A percentile compares a stretch with the other conserved stretches of the same genome.
Evolutionary conservation across 441 rosid genomes (phyloP).

Genomic region (Adansonia rubrostipa): DNA sequence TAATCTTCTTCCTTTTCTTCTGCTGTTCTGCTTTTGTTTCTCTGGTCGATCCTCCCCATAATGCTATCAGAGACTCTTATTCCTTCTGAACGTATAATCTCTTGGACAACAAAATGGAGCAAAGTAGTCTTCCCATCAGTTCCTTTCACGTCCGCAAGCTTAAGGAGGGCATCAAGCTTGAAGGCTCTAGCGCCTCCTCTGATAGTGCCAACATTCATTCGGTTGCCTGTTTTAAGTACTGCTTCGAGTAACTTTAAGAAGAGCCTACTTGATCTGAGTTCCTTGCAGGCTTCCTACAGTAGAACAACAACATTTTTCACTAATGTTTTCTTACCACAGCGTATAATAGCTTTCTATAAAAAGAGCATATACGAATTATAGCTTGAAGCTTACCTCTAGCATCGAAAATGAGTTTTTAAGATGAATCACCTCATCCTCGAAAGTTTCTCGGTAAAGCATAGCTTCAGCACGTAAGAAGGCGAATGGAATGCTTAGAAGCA

Average conservation of each 20-base stretch:
- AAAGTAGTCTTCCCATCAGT: slow-evolving; percentile 86
- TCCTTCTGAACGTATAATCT: slow-evolving; percentile 87
- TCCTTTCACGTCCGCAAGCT: slow-evolving; percentile 92
- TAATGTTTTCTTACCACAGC: not conserved
- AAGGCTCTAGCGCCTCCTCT: slow-evolving; percentile 95
- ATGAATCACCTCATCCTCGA: slow-evolving; percentile 87
- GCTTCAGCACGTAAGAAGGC: slow-evolving; percentile 82
- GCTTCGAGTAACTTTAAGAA: slow-evolving; percentile 91
- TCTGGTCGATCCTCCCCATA: slow-evolving; percentile 82
- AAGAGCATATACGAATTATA: not conserved
- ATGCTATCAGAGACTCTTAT: slow-evolving; percentile 84
- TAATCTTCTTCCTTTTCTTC: slow-evolving; percentile 89
- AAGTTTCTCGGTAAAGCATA: slow-evolving; percentile 87
- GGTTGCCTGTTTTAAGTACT: slow-evolving; percentile 89
- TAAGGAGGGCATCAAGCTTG: slow-evolving; percentile 91
- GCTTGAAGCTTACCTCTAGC: slow-evolving; percentile 70
- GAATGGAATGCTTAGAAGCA: slow-evolving; percentile 62
- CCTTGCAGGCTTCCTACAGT: slow-evolving; percentile 91
- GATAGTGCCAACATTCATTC: slow-evolving; percentile 94
- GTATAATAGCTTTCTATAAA: not conserved
- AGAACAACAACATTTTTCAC: not conserved
- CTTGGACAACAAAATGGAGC: slow-evolving; percentile 94
- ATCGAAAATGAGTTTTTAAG: slow-evolving; percentile 85
- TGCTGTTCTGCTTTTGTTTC: slow-evolving; percentile 54
- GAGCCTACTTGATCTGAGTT: slow-evolving; percentile 87